Evolutionary conservation across 495 filamentous ascomycete genomes (phyloP).

Genomic region (Saxophila tyrrhenica): DNA sequence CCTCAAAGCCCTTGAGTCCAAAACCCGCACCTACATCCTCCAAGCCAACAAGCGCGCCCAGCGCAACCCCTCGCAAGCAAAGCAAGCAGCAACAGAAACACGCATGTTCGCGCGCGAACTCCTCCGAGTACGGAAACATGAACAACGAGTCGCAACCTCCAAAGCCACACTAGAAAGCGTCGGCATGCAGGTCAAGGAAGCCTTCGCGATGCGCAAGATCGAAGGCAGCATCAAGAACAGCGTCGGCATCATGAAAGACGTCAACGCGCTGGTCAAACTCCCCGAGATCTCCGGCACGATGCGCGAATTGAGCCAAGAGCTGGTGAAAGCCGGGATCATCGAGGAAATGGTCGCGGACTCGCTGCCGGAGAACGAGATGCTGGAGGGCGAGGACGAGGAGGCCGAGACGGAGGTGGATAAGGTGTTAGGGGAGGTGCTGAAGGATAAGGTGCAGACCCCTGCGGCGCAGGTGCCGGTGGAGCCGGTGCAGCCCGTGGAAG

Average conservation of each 20-base stretch:
- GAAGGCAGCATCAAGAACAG: conserved; percentile 80
- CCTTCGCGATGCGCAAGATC: conserved; percentile 90
- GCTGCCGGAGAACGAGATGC: conserved; percentile 57
- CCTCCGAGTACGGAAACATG: conserved; percentile 66
- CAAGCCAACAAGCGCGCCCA: conserved; percentile 66
- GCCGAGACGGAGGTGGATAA: conserved; percentile 87
- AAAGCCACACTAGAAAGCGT: conserved; percentile 90
- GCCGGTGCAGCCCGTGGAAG: conserved; percentile 30
- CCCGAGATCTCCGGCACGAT: conserved; percentile 85
- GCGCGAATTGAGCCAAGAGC: conserved; percentile 74
- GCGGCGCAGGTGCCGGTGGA: conserved; percentile 38
- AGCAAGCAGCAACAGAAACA: conserved; percentile 64
- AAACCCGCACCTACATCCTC: conserved; percentile 77
- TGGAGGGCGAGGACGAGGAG: conserved; percentile 78
- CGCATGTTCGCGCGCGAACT: conserved; percentile 83
- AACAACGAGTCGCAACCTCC: conserved; percentile 60
- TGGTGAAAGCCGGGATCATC: conserved; percentile 90
- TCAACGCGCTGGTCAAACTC: conserved; percentile 72
- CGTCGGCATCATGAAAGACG: conserved; percentile 93
- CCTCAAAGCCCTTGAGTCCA: conserved; percentile 63
- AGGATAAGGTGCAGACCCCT: conserved; percentile 59
- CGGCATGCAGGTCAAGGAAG: conserved; percentile 95
- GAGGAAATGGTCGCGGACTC: conserved; percentile 92
- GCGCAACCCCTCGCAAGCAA: conserved; percentile 59
- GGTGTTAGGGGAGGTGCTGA: conserved; percentile 77